Base-by-base conservation (phyloP, 164 flowering plant genomes). In the Sextonia rubra region DNA sequence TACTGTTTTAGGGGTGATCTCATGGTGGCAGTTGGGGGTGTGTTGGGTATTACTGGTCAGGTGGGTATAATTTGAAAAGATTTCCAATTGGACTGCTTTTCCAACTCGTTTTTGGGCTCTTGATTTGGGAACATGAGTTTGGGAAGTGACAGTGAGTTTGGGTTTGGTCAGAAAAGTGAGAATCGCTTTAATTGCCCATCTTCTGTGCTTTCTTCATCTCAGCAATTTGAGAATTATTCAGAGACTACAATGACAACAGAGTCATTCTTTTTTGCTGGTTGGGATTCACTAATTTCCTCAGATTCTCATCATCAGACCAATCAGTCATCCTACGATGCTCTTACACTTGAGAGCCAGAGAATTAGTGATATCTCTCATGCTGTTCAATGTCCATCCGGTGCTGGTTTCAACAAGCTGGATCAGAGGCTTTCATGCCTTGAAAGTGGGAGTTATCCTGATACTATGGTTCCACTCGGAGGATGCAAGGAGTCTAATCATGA, bases 261-360 rank as follows among this genome's bases (percentile, higher is more conserved):
- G 71, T 79, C 87, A 66, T 84, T 82, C 77, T 84, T 78, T 62
- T 77, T 77, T 79, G 80, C 85, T 76, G 85, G 84, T 74, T 93
- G 97, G 98, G 95, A 93, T 82, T 89, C 90, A 65, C 74, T 93
- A 47, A 84, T 82, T 75, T 83, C 91, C n/a, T 62, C 86, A 77
- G 86, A 79, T 69, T 75, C 88, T 79, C 80, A 80, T 11, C 69
- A 74, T 70, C 90, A 79, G 64, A 79, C 82, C 69, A 44, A 74
- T 32, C 79, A 77, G 80, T 79, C 85, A 69, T 76, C 77, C 29
- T 86, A 79, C 60, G 77, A 77, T 58, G 71, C 73, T 72, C 74
- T 66, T 69, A 73, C 70, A 2, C 65, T 81, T 76, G 86, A 81
- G 27, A 84, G 78, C 77, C 92, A 75, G 47, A 86, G 83, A 60